Percentiles rank a stretch among this genome's conserved stretches.
Conservation (phyloP, 371 early-diverging fungal genomes). For the Cokeromyces recurvatus region DNA sequence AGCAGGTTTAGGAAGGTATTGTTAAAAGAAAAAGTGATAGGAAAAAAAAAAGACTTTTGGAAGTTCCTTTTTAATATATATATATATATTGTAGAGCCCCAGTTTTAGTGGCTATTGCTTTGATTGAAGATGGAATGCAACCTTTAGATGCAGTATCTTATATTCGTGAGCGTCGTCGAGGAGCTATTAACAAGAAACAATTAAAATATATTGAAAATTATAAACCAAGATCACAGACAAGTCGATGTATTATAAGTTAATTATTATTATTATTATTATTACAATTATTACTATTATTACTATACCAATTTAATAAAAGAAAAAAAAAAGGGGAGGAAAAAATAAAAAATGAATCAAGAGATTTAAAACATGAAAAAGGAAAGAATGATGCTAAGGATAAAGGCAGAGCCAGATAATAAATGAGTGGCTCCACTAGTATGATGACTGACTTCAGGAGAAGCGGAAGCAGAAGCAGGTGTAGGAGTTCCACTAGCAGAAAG, state of each 20-base stretch:
- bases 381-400: constrained; percentile 6
- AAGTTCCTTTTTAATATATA: too few relatives aligned
- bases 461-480: not conserved
- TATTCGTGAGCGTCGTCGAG: constrained; percentile 80
- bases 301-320: not conserved
- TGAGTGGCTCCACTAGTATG: too few relatives aligned
- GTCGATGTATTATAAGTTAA: constrained; percentile 35
- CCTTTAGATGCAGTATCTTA: constrained; percentile 77
- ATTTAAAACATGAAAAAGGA: constrained; percentile 8
- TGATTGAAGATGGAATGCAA: constrained; percentile 83
- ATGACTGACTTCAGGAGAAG: too few relatives aligned
- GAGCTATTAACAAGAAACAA: constrained; percentile 85
- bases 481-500: not conserved
- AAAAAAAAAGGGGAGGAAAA: not conserved
- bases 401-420: constrained; percentile 7
- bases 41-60: too few relatives aligned
- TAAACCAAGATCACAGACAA: constrained; percentile 56
- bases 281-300: not conserved
- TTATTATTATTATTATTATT: not conserved
- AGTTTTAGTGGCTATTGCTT: constrained; percentile 76
- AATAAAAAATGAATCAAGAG: not conserved
- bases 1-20: constrained; percentile 80
- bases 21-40: too few relatives aligned
- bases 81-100: constrained; percentile 64
- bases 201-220: constrained; percentile 72